A percentile compares a stretch with the other conserved stretches of the same genome.
These are phyloP conservation scores for Claviceps purpurea DNA, from an alignment of 2,329 filamentous ascomycete species.

Conservation along the genomic window DNA sequence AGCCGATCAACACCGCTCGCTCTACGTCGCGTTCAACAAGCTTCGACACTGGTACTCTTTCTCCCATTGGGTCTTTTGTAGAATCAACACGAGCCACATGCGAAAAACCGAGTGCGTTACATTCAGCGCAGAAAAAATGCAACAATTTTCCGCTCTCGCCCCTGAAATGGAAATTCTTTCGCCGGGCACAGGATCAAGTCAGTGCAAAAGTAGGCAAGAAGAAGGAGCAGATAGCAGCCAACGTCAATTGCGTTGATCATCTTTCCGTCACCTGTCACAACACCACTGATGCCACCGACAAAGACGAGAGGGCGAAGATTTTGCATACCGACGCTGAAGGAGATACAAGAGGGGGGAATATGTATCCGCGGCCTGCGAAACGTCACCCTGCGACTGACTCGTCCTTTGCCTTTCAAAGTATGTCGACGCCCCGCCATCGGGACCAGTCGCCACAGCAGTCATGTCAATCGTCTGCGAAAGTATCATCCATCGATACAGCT, in stretches of 20 bases:
- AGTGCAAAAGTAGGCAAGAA: constrained; percentile 25
- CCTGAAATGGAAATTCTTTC: constrained; percentile 51
- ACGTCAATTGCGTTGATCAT: constrained; percentile 33
- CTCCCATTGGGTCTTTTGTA: constrained; percentile 40
- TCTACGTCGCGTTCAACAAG: constrained; percentile 40
- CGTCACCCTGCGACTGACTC: not conserved
- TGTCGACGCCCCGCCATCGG: not conserved
- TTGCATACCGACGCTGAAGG: constrained; percentile 27
- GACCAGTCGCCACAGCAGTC: not conserved
- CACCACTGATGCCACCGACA: constrained; percentile 46
- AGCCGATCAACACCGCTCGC: constrained; percentile 37
- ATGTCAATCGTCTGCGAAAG: not conserved
- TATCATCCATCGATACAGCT: not conserved
- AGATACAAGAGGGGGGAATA: constrained; percentile 36
- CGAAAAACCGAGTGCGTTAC: constrained; percentile 16
- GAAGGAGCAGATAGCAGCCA: constrained; percentile 27
- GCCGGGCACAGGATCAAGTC: constrained; percentile 35
- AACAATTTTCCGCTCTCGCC: constrained; percentile 42
- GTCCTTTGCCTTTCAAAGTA: not conserved
- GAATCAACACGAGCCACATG: constrained; percentile 25
- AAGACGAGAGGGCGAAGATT: constrained; percentile 37
- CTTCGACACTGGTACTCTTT: constrained; percentile 39
- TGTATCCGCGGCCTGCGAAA: constrained; percentile 15
- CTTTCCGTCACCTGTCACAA: constrained; percentile 47
- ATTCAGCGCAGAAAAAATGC: constrained; percentile 35